These are phyloP conservation scores for Lobulomyces angularis DNA, from an alignment of 192 early-diverging fungal genomes.

Conservation along the genomic window DNA sequence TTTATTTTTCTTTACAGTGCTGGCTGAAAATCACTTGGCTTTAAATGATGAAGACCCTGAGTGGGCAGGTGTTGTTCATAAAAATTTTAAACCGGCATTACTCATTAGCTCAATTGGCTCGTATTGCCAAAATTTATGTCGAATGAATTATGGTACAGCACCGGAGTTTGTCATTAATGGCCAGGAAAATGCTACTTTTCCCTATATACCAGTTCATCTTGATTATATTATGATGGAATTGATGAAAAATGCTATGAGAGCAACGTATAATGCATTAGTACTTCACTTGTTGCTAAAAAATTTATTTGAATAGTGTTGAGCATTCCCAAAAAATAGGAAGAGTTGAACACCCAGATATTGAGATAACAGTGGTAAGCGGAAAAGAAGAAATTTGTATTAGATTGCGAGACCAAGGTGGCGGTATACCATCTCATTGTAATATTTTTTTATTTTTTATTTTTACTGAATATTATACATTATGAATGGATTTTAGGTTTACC, in stretches of 20 bases:
- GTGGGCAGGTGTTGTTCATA: constrained; percentile 82
- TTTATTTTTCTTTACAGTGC: constrained; percentile 27
- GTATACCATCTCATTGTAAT: constrained; percentile 54
- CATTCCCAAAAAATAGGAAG: constrained; percentile 12
- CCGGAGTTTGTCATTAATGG: constrained; percentile 62
- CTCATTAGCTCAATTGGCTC: constrained; percentile 55
- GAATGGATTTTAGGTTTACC: constrained; percentile 33
- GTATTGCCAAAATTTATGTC: constrained; percentile 75
- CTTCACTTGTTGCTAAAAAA: constrained; percentile 19
- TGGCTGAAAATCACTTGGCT: constrained; percentile 83
- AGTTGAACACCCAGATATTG: constrained; percentile 58
- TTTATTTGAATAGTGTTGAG: constrained; percentile 8
- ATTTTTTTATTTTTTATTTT: not conserved
- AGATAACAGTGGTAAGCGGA: constrained; percentile 72
- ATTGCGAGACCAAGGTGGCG: constrained; percentile 84
- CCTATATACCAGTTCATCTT: constrained; percentile 83
- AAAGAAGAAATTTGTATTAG: constrained; percentile 69
- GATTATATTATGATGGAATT: constrained; percentile 89
- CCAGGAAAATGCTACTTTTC: constrained; percentile 48
- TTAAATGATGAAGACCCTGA: constrained; percentile 45
- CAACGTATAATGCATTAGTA: constrained; percentile 63
- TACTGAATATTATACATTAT: not conserved
- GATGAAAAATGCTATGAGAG: constrained; percentile 78
- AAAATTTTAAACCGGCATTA: constrained; percentile 46
- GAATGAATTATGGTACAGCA: constrained; percentile 75